These are phyloP conservation scores for Phytopythium delawarense DNA, from an alignment of 352 stramenopile genomes.

Conservation along the genomic window DNA sequence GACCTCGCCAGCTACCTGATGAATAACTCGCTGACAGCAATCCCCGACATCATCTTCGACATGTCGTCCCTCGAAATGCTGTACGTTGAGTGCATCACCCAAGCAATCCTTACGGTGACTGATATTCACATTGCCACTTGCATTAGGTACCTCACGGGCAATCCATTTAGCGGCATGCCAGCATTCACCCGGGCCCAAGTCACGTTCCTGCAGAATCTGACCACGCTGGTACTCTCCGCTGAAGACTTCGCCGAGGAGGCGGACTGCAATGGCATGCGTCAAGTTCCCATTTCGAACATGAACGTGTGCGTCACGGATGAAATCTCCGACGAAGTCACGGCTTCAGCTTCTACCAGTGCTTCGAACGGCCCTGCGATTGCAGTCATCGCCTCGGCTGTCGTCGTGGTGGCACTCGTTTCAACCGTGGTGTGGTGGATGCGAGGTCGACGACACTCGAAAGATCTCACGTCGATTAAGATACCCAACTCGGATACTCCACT, in stretches of 20 bases:
- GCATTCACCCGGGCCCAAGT: conserved; percentile 2
- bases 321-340: too few relatives aligned
- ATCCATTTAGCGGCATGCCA: conserved; percentile 1
- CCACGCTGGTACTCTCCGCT: not conserved
- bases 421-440: too few relatives aligned
- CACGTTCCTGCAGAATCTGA: not conserved
- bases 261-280: not conserved
- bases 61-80: not conserved
- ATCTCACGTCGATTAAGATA: too few relatives aligned
- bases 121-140: not conserved
- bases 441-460: too few relatives aligned
- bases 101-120: not conserved
- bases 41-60: not conserved
- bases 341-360: too few relatives aligned
- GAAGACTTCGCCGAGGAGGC: not conserved
- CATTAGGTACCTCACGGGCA: not conserved
- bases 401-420: too few relatives aligned
- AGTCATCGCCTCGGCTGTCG: too few relatives aligned
- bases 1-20: too few relatives aligned
- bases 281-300: not conserved
- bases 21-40: not conserved
- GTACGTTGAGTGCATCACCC: not conserved
- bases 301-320: conserved; percentile 3
- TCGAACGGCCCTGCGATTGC: too few relatives aligned
- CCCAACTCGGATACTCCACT: not conserved